Percentiles rank a stretch among this genome's conserved stretches.
Conservation (phyloP, 768 basidiomycete species). For the Rhizopogon salebrosus region DNA sequence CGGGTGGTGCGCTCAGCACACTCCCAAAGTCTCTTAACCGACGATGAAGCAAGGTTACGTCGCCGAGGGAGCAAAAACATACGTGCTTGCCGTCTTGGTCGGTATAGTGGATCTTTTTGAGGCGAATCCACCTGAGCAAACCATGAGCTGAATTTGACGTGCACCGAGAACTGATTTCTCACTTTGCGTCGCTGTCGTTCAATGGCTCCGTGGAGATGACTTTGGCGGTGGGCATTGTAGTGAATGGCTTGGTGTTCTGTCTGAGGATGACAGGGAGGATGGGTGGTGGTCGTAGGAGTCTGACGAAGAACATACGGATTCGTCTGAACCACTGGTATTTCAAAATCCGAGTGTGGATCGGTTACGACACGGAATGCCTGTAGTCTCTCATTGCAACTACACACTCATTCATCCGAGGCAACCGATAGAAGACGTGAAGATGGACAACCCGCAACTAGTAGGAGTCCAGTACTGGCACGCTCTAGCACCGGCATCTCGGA, state of each 20-base stretch:
- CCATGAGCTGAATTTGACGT: background rate
- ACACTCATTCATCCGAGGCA: too few species aligned
- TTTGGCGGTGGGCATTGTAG: constrained; percentile 37
- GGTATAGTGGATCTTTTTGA: constrained; percentile 76
- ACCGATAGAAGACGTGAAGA: too few species aligned
- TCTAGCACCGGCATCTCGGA: too few species aligned
- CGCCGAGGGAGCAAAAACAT: constrained; percentile 8
- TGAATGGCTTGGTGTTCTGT: background rate
- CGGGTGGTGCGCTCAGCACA: constrained; percentile 80
- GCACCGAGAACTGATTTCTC: constrained; percentile 12
- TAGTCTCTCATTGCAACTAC: too few species aligned
- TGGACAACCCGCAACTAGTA: too few species aligned
- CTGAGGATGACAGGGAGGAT: background rate
- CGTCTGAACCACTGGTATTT: too few species aligned
- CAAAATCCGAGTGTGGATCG: too few species aligned
- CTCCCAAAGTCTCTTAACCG: constrained; percentile 77
- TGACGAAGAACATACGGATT: background rate
- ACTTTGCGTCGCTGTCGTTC: constrained; percentile 55
- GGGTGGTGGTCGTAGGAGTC: background rate
- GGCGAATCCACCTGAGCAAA: constrained; percentile 66
- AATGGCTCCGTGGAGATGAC: constrained; percentile 51
- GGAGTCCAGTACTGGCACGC: too few species aligned
- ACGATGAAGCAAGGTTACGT: background rate
- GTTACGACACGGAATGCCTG: too few species aligned
- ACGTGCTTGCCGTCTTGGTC: constrained; percentile 79